These are phyloP conservation scores for Metarhizium anisopliae DNA, from an alignment of 2,329 filamentous ascomycete species.

Conservation along the genomic window DNA sequence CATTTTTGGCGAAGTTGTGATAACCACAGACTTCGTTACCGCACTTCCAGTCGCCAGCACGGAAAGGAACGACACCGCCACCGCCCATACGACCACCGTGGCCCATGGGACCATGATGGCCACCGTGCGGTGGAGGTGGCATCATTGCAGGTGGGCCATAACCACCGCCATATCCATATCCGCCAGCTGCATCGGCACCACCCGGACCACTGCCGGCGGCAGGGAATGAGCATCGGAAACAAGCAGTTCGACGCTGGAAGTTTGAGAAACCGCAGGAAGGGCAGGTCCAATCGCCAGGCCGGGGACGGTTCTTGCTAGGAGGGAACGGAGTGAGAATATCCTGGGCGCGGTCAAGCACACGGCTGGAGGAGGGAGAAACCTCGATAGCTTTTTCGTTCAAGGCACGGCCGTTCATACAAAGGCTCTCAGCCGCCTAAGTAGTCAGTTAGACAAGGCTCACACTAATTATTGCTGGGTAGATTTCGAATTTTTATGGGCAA, in stretches of 20 bases:
- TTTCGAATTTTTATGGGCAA: background rate
- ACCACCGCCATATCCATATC: constrained; percentile 51
- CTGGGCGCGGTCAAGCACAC: constrained; percentile 88
- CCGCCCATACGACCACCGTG: constrained; percentile 67
- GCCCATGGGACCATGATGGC: constrained; percentile 47
- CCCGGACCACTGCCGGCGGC: constrained; percentile 72
- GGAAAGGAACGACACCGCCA: constrained; percentile 86
- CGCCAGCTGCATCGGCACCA: constrained; percentile 50
- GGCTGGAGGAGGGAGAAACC: constrained; percentile 93
- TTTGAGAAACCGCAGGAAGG: constrained; percentile 98
- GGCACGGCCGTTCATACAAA: constrained; percentile 98
- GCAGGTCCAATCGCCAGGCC: constrained; percentile 97
- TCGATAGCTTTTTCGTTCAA: constrained; percentile 99
- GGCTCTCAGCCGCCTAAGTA: constrained; percentile 78
- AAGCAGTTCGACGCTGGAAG: constrained; percentile 96
- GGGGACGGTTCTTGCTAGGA: constrained; percentile 94
- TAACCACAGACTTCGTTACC: constrained; percentile 95
- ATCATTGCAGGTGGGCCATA: constrained; percentile 72
- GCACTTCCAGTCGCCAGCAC: constrained; percentile 98
- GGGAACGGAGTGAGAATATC: constrained; percentile 97
- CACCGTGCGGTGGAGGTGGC: constrained; percentile 67
- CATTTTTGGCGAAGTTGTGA: constrained; percentile 99
- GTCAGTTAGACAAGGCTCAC: background rate
- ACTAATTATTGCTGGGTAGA: background rate
- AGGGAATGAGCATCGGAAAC: constrained; percentile 99